Evolutionary conservation across 176 grass and related monocot species (phyloP), one percentile per base, ranked within the genome.

Genomic region (Themeda triandra): DNA sequence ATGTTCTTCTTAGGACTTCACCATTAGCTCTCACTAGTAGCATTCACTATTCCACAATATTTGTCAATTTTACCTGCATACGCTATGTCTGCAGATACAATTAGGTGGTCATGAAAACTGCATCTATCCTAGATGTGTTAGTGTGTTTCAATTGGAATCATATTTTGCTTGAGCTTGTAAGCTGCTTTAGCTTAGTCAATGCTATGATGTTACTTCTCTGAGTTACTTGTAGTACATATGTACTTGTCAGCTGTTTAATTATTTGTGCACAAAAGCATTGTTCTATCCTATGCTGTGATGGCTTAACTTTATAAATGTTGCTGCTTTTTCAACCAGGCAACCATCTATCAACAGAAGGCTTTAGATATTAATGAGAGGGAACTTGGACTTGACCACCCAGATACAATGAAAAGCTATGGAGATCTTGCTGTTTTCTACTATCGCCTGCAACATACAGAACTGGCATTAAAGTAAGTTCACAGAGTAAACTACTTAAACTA

Each of bases 361-460:
- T 85, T 98, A 76, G 93, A 98, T 92, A 95, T 98, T 72, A 98
- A 98, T 60, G 96, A 95, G 86, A 95, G 96, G 71, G 96, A 98
- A 92, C 91, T 98, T 82, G 96, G 96, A 72, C 91, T 98, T 85
- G 96, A 98, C 90, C 96, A 98, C 73, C 93, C 96, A 89, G 96
- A 98, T 88, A 98, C 96, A 49, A 98, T 98, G 96, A 98, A 98
- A 93, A 98, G 96, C 91, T 98, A 98, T 49, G 96, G 96, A 53
- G 96, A 98, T 84, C 96, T 98, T 78, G 96, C 96, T 54, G 96
- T 98, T 94, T 98, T 98, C 78, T 98, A 98, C 64, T 98, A 98
- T 79, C 96, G 96, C 40, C 87, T 98, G 91, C 96, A 98, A 84
- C 96, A 98, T 88, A 98, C 93, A 78, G 91, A 98, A 93, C 64